A percentile compares a stretch with the other conserved stretches of the same genome.
Evolutionary conservation across 2,329 filamentous ascomycete species (phyloP).

Genomic region (Pyrenochaeta sp.): DNA sequence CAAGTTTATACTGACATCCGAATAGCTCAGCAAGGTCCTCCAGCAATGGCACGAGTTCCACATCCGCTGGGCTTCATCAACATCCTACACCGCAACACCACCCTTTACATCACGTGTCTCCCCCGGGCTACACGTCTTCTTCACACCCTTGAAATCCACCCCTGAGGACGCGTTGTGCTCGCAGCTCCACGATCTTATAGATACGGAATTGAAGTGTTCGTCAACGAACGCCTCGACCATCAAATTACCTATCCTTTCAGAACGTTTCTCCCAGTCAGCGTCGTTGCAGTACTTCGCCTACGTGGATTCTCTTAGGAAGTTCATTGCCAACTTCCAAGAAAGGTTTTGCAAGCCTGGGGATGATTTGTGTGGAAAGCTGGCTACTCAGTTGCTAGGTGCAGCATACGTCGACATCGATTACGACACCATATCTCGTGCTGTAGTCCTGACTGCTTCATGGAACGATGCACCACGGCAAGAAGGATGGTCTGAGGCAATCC

Average conservation of each 20-base stretch:
- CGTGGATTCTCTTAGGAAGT: constrained; percentile 64
- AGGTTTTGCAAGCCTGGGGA: constrained; percentile 58
- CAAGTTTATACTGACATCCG: not conserved
- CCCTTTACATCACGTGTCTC: constrained; percentile 79
- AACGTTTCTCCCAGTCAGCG: constrained; percentile 69
- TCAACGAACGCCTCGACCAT: constrained; percentile 68
- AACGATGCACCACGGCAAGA: constrained; percentile 33
- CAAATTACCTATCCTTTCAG: constrained; percentile 62
- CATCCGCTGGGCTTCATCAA: constrained; percentile 76
- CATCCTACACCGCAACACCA: constrained; percentile 65
- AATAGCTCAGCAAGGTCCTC: constrained; percentile 69
- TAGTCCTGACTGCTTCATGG: constrained; percentile 74
- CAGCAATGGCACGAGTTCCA: constrained; percentile 75
- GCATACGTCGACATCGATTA: constrained; percentile 80
- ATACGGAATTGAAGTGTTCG: constrained; percentile 63
- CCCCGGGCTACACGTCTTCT: constrained; percentile 83
- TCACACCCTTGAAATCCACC: constrained; percentile 64
- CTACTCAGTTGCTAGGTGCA: constrained; percentile 61
- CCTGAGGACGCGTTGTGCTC: constrained; percentile 60
- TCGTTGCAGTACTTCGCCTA: constrained; percentile 75
- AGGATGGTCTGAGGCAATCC: constrained; percentile 59
- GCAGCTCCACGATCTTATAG: constrained; percentile 66
- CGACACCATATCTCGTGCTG: constrained; percentile 70
- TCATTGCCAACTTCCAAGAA: constrained; percentile 63
- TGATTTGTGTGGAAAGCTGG: constrained; percentile 59